Base-by-base conservation (phyloP, 352 stramenopile genomes). In the Globisporangium abappressorium region DNA sequence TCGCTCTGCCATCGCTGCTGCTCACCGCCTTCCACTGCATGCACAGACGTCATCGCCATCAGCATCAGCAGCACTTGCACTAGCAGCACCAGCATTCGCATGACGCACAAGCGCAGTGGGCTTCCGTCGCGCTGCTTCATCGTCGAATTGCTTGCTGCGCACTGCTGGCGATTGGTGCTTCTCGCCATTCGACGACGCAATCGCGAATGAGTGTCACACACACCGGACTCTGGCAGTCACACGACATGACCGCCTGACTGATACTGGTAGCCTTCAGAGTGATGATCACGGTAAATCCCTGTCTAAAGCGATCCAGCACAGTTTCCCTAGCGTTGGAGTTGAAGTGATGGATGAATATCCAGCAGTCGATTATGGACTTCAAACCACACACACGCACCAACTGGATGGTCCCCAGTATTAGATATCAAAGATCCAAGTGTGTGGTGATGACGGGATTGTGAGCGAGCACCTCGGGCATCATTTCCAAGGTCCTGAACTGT, bases 181-280 rank as follows among this genome's bases (percentile, higher is more conserved):
- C 15, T 30, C 54, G 6, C 54, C 47, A 28, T 24, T 28, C n/a
- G 54, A 38, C 54, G 54, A 59, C 54, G 15, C 54, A 59, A 41
- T 59, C 54, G 54, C 26, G 33, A 59, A 24, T 24, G 28, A 59
- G 54, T 59, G 54, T 59, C 54, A 59, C 54, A 59, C 54, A 59
- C 38, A 46, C 38, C 4, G 38, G 38, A 38, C 33, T 38, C 38
- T 6, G 38, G 38, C 3, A 46, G 38, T 18, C 38, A 46, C 54
- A 59, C 54, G 26, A 58, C 18, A 55, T 9, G 18, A 28, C 18
- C 47, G 47, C 47, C 47, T 55, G 47, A 30, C 47, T 55, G 47
- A 55, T 46, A 46, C 47, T 55, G 9, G 30, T 54, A 54, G 20
- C 2, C 18, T 22, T 9, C 11, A 55, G 47, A 55, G 47, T 55